These are phyloP conservation scores for Sambucus nigra DNA, from an alignment of 129 eudicot species.

Conservation along the genomic window DNA sequence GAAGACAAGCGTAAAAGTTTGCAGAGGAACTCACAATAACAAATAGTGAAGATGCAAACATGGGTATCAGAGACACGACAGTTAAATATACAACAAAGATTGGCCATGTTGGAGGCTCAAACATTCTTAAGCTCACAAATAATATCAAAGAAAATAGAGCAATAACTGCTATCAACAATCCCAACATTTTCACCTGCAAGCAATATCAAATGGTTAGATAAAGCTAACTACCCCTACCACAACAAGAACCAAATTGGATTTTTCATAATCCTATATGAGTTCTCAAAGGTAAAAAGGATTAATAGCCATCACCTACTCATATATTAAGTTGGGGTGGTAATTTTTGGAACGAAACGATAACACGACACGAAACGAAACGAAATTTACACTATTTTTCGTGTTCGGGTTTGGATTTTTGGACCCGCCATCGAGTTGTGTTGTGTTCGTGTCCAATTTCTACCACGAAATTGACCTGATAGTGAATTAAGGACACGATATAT, in stretches of 20 bases:
- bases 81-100: slow-evolving; percentile 34
- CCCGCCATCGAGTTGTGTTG: no score
- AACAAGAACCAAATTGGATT: neutral
- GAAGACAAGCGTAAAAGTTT: neutral
- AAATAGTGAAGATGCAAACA: slow-evolving; percentile 53
- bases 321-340: no score
- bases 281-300: no score
- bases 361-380: no score
- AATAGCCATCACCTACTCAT: no score
- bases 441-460: no score
- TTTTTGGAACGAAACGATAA: no score
- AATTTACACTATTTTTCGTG: no score
- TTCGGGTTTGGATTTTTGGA: no score
- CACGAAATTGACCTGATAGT: no score
- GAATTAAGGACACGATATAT: no score
- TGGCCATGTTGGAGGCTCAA: slow-evolving; percentile 29
- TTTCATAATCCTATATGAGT: neutral
- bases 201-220: neutral
- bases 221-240: no score
- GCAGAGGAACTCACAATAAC: slow-evolving; percentile 28
- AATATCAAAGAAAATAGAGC: slow-evolving; percentile 17
- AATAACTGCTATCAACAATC: slow-evolving; percentile 32
- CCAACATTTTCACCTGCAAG: slow-evolving; percentile 38
- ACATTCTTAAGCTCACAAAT: slow-evolving; percentile 24
- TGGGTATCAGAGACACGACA: slow-evolving; percentile 33